Conservation (phyloP, 306 rosid genomes). For the Lablab purpureus region DNA sequence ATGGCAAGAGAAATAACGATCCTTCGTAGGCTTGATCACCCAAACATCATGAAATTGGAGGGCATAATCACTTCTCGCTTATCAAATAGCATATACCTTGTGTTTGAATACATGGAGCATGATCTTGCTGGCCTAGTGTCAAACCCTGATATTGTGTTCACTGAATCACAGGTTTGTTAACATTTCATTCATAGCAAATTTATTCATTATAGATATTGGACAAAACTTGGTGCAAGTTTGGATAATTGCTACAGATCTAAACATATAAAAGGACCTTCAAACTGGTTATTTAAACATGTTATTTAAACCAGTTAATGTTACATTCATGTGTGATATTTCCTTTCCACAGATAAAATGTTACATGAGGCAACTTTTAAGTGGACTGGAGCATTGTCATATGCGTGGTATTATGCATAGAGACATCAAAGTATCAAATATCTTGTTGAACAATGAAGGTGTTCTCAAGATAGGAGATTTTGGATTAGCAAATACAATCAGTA, state of each 20-base stretch:
- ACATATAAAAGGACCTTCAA: no score
- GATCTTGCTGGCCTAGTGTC: slow-evolving; percentile 97
- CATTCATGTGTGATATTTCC: background rate
- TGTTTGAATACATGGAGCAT: slow-evolving; percentile 98
- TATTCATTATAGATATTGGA: background rate
- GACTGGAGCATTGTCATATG: slow-evolving; percentile 94
- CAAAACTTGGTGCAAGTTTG: background rate
- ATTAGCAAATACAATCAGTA: slow-evolving; percentile 74
- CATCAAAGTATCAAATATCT: slow-evolving; percentile 87
- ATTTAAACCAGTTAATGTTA: no score
- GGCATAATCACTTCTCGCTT: slow-evolving; percentile 81
- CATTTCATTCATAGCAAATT: slow-evolving; percentile 30
- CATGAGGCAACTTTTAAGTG: slow-evolving; percentile 92
- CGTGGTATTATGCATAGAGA: slow-evolving; percentile 96
- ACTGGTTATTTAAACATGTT: no score
- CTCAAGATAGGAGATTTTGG: slow-evolving; percentile 96
- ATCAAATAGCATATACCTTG: slow-evolving; percentile 91
- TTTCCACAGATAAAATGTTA: slow-evolving; percentile 78
- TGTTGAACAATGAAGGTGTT: slow-evolving; percentile 86
- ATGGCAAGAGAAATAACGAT: slow-evolving; percentile 96
- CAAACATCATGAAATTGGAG: slow-evolving; percentile 93
- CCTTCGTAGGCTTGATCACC: slow-evolving; percentile 93
- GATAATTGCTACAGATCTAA: no score
- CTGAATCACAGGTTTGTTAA: slow-evolving; percentile 73
- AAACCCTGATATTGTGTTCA: slow-evolving; percentile 69